phyloP scores from a whole-genome alignment of 176 grass and related monocot genomes.

The Carex parvula region DNA sequence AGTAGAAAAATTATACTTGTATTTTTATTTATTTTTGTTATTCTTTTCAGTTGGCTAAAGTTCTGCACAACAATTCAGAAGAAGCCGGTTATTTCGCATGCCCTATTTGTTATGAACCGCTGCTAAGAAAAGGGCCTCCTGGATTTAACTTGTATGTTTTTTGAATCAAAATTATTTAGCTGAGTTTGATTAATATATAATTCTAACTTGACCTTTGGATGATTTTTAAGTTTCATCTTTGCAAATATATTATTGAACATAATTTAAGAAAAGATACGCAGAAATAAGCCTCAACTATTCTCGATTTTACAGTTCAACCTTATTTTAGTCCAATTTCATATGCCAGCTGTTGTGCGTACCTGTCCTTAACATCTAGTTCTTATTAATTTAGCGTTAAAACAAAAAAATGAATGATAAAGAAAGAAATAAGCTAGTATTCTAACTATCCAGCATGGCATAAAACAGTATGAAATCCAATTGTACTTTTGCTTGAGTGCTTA shows the following conservation, averaged over 20 bases:
- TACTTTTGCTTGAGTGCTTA: not conserved
- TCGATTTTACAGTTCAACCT: not conserved
- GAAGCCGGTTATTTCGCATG: conserved; percentile 61
- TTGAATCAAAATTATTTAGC: not conserved
- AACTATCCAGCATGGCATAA: not conserved
- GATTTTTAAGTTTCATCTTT: not conserved
- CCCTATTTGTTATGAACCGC: conserved; percentile 76
- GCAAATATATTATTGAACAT: not conserved
- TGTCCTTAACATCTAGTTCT: not conserved
- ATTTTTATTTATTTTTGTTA: not conserved
- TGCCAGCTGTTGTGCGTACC: not conserved
- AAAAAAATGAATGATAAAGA: not conserved
- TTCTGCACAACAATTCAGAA: conserved; percentile 20
- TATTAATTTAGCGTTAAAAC: not conserved
- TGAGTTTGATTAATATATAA: not conserved
- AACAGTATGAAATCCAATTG: conserved; percentile 1
- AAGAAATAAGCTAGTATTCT: not conserved
- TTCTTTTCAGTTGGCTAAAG: conserved; percentile 47
- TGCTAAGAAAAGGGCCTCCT: conserved; percentile 76
- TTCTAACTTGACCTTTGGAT: not conserved
- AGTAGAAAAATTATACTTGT: not conserved
- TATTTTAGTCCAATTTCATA: not conserved
- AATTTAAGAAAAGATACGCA: not conserved
- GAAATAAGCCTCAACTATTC: not conserved
- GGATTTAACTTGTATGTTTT: conserved; percentile 77